These are phyloP conservation scores for Colletotrichum phormii DNA, from an alignment of 2,329 filamentous ascomycete species.

Conservation along the genomic window DNA sequence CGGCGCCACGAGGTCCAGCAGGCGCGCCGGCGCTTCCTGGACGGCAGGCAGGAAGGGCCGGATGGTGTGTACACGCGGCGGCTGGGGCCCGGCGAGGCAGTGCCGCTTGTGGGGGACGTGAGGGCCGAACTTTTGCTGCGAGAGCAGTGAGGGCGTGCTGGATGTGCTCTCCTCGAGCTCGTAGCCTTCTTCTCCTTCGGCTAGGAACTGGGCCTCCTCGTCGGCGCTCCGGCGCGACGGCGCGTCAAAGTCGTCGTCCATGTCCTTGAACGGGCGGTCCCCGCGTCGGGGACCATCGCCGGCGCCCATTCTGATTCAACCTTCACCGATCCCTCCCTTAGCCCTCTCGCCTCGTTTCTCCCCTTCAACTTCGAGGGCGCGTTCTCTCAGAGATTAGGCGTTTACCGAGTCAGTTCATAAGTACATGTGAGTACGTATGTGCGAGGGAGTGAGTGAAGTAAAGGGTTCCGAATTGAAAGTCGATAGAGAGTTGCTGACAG, in stretches of 20 bases:
- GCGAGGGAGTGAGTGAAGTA: not conserved
- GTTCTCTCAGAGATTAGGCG: not conserved
- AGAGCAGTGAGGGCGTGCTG: constrained; percentile 16
- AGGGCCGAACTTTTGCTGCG: constrained; percentile 27
- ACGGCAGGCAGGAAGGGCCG: constrained; percentile 22
- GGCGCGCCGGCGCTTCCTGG: constrained; percentile 20
- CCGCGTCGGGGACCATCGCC: constrained; percentile 15
- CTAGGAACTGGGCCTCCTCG: constrained; percentile 23
- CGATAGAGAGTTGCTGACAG: not conserved
- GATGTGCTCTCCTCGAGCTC: constrained; percentile 28
- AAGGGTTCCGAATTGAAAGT: not conserved
- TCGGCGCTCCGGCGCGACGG: constrained; percentile 8
- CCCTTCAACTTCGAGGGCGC: not conserved
- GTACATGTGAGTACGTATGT: not conserved
- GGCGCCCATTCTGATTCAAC: not conserved
- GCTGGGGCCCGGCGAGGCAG: constrained; percentile 27
- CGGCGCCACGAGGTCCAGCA: constrained; percentile 24
- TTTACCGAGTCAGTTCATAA: not conserved
- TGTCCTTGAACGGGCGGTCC: constrained; percentile 31
- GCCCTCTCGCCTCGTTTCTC: not conserved
- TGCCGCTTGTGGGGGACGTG: constrained; percentile 15
- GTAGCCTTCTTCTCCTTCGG: constrained; percentile 23
- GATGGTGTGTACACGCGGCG: constrained; percentile 20
- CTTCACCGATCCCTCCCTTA: not conserved
- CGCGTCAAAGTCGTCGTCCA: constrained; percentile 9